Percentiles rank a stretch among this genome's conserved stretches.
phyloP scores from a whole-genome alignment of 371 early-diverging fungal genomes.

The Mortierella sp. region DNA sequence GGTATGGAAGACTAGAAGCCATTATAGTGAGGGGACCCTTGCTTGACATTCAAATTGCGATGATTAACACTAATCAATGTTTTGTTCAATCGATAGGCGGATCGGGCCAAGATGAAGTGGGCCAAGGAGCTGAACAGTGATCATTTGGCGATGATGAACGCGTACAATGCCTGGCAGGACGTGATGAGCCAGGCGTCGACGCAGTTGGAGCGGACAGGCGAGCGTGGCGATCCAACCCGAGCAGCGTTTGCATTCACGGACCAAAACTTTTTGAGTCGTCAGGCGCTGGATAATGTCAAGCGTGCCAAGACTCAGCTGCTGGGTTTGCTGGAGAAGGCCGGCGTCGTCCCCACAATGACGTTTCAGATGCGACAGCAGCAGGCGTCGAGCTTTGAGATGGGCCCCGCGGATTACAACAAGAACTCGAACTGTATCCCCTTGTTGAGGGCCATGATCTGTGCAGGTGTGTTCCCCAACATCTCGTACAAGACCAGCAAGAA shows the following conservation, averaged over 20 bases:
- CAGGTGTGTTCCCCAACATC: slow-evolving; percentile 70
- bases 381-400: slow-evolving; percentile 46
- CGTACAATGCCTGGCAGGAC: slow-evolving; percentile 60
- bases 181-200: slow-evolving; percentile 33
- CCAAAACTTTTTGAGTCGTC: slow-evolving; percentile 62
- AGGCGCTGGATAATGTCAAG: slow-evolving; percentile 62
- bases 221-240: slow-evolving; percentile 34
- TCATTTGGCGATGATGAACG: slow-evolving; percentile 65
- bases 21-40: too few species aligned
- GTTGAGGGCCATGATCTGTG: slow-evolving; percentile 63
- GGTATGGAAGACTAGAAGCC: slow-evolving; percentile 14
- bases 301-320: slow-evolving; percentile 58
- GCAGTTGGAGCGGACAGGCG: slow-evolving; percentile 48
- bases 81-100: slow-evolving; percentile 45
- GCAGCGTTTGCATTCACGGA: slow-evolving; percentile 56
- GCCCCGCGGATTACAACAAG: slow-evolving; percentile 59
- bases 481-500: slow-evolving; percentile 60
- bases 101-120: slow-evolving; percentile 58
- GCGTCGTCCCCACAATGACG: slow-evolving; percentile 52
- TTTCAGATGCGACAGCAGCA: slow-evolving; percentile 49
- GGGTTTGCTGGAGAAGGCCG: slow-evolving; percentile 57
- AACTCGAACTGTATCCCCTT: slow-evolving; percentile 60
- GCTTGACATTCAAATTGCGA: neutral
- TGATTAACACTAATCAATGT: neutral
- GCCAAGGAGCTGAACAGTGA: slow-evolving; percentile 60